Evolutionary conservation across 768 basidiomycete genomes (phyloP).

Genomic region (Termitomyces eurrhizus): DNA sequence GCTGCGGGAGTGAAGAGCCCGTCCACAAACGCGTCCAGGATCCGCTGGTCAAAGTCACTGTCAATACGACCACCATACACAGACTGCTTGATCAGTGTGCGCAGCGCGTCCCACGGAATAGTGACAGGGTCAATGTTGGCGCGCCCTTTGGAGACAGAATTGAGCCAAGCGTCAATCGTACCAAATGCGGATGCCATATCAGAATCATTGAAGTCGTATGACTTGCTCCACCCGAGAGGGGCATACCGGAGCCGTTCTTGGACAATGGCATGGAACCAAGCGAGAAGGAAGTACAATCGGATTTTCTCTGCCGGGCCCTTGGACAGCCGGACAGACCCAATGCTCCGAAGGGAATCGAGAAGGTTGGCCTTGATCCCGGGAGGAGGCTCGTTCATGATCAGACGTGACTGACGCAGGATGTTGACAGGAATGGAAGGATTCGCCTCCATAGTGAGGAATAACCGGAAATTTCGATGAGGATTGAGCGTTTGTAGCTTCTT

Average conservation of each 20-base stretch:
- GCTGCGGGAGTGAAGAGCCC: conserved; percentile 81
- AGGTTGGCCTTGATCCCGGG: conserved; percentile 97
- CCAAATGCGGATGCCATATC: conserved; percentile 91
- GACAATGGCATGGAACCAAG: conserved; percentile 98
- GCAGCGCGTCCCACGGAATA: conserved; percentile 95
- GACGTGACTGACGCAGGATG: conserved; percentile 90
- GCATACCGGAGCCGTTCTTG: conserved; percentile 96
- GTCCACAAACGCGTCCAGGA: conserved; percentile 92
- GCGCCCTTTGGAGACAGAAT: conserved; percentile 74
- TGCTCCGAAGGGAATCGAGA: conserved; percentile 79
- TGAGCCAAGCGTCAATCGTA: conserved; percentile 91
- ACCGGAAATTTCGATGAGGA: conserved; percentile 87
- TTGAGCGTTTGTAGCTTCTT: conserved; percentile 93
- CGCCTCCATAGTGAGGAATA: conserved; percentile 98
- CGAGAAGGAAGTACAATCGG: conserved; percentile 90
- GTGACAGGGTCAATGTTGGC: conserved; percentile 88
- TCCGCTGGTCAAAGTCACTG: conserved; percentile 91
- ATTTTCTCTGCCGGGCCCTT: conserved; percentile 92
- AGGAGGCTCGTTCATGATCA: conserved; percentile 98
- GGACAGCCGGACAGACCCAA: conserved; percentile 64
- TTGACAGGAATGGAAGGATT: conserved; percentile 94
- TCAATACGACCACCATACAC: conserved; percentile 94
- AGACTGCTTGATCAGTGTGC: conserved; percentile 90
- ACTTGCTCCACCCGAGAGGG: conserved; percentile 95
- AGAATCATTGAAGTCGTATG: conserved; percentile 98